These are phyloP conservation scores for Aureobasidium subglaciale DNA, from an alignment of 2,329 filamentous ascomycete species.

Conservation along the genomic window DNA sequence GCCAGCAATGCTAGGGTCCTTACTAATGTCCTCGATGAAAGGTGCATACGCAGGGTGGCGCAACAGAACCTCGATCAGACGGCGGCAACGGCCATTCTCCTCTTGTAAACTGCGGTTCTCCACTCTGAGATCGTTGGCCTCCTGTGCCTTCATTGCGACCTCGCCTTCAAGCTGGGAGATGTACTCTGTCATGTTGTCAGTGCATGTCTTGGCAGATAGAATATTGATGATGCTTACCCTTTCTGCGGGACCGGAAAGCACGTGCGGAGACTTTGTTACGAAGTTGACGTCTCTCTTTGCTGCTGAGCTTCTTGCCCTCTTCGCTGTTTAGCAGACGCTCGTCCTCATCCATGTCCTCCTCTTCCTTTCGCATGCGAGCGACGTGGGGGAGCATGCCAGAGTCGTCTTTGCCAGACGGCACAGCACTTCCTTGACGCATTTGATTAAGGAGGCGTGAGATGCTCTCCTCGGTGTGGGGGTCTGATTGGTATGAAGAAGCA, in stretches of 20 bases:
- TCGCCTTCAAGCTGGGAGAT: constrained; percentile 90
- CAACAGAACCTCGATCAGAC: constrained; percentile 69
- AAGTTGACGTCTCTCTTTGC: constrained; percentile 94
- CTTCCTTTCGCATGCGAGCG: constrained; percentile 76
- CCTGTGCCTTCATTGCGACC: constrained; percentile 73
- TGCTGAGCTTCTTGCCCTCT: constrained; percentile 97
- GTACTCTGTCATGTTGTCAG: constrained; percentile 72
- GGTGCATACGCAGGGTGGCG: constrained; percentile 43
- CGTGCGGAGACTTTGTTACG: constrained; percentile 98
- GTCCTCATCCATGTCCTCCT: constrained; percentile 98
- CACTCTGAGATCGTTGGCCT: constrained; percentile 70
- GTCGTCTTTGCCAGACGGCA: constrained; percentile 40
- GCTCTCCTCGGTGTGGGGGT: constrained; percentile 65
- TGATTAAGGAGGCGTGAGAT: constrained; percentile 88
- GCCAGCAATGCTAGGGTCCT: constrained; percentile 31
- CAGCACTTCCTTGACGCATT: constrained; percentile 70
- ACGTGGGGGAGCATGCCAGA: constrained; percentile 56
- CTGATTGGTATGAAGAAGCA: constrained; percentile 35
- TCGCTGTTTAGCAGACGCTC: constrained; percentile 91
- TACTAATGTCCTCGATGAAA: constrained; percentile 38
- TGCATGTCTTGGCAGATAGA: background rate
- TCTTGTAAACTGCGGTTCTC: constrained; percentile 78
- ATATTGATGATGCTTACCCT: constrained; percentile 58
- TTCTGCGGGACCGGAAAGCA: constrained; percentile 94
- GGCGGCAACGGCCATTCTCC: constrained; percentile 43